phyloP scores from a whole-genome alignment of 192 early-diverging fungal genomes.

The Backusella tarrabulga region DNA sequence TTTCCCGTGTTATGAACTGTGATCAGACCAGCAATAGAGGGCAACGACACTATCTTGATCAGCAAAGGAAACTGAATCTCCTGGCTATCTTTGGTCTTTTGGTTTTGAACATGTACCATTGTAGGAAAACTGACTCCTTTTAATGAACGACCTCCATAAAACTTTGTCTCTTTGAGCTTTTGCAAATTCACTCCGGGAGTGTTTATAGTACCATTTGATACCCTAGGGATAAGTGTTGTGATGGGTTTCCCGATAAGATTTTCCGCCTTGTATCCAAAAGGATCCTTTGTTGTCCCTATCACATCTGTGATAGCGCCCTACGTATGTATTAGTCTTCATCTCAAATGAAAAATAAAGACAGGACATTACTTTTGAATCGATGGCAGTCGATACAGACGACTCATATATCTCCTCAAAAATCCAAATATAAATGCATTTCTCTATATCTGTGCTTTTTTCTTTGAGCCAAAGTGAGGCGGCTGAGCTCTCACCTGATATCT shows the following conservation, averaged over 20 bases:
- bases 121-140: constrained; percentile 52
- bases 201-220: neutral
- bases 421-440: constrained; percentile 54
- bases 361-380: constrained; percentile 11
- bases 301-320: constrained; percentile 49
- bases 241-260: constrained; percentile 44
- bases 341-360: neutral
- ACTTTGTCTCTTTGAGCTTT: constrained; percentile 53
- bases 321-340: neutral
- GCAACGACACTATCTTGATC: constrained; percentile 58
- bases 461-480: constrained; percentile 67
- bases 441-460: constrained; percentile 44
- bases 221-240: constrained; percentile 17
- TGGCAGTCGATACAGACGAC: constrained; percentile 12
- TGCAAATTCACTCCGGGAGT: constrained; percentile 31
- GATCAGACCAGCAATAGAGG: constrained; percentile 62
- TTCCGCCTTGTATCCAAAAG: constrained; percentile 52
- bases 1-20: constrained; percentile 48
- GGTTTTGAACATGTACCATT: constrained; percentile 44
- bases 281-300: constrained; percentile 44
- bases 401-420: constrained; percentile 66
- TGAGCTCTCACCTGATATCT: constrained; percentile 46
- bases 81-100: neutral
- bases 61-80: constrained; percentile 16
- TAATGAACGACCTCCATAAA: constrained; percentile 51